phyloP scores from a whole-genome alignment of 2,329 filamentous ascomycete genomes.

The Aureobasidium sp. region DNA sequence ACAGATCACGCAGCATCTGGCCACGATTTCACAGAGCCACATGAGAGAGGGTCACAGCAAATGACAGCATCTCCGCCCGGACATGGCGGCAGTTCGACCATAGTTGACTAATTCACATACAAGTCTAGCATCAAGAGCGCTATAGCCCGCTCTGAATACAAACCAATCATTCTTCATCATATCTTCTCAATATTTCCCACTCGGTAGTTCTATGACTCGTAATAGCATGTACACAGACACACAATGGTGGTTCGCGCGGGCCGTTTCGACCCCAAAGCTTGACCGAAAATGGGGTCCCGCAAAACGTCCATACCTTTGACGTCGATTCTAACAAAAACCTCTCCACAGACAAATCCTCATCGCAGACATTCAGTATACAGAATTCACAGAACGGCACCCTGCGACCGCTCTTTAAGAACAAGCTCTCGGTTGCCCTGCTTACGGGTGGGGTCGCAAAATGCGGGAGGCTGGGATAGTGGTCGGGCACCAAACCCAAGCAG shows the following conservation, averaged over 20 bases:
- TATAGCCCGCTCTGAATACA: background rate
- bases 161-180: background rate
- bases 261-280: slow-evolving; percentile 12
- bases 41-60: background rate
- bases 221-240: background rate
- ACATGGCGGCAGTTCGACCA: background rate
- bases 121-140: background rate
- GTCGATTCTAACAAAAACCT: background rate
- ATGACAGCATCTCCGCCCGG: background rate
- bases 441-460: slow-evolving; percentile 4
- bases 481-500: slow-evolving; percentile 8
- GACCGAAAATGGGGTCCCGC: background rate
- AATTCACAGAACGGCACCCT: background rate
- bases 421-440: slow-evolving; percentile 7
- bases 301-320: slow-evolving; percentile 1
- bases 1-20: background rate
- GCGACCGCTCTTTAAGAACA: background rate
- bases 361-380: background rate
- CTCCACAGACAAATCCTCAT: background rate
- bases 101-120: background rate
- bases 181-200: background rate
- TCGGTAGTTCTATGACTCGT: background rate
- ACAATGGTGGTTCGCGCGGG: slow-evolving; percentile 4
- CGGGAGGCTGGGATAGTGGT: slow-evolving; percentile 5
- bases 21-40: background rate